phyloP scores from a whole-genome alignment of 176 grass and related monocot species.

The Oryza glaberrima region DNA sequence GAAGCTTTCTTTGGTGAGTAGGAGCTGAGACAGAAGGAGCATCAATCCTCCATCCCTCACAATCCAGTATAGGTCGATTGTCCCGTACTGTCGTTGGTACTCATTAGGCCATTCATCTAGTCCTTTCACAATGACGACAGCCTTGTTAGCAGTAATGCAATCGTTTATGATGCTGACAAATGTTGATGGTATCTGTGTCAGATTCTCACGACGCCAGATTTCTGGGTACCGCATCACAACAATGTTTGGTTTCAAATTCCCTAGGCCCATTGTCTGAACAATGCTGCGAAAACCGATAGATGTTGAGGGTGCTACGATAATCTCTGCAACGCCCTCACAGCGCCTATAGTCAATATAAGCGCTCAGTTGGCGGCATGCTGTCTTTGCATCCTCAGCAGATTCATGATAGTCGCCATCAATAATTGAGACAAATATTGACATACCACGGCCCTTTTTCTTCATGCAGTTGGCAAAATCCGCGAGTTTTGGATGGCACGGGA shows the following conservation, averaged over 20 bases:
- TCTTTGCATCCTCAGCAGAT: slow-evolving; percentile 73
- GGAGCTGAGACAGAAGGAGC: slow-evolving; percentile 88
- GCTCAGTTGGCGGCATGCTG: slow-evolving; percentile 53
- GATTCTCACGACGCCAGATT: slow-evolving; percentile 88
- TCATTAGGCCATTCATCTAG: slow-evolving; percentile 97
- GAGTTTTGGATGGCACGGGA: slow-evolving; percentile 94
- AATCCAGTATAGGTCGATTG: slow-evolving; percentile 95
- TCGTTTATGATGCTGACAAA: slow-evolving; percentile 95
- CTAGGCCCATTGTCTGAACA: slow-evolving; percentile 92
- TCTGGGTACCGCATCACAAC: slow-evolving; percentile 94
- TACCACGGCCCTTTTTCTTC: slow-evolving; percentile 88
- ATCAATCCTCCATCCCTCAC: slow-evolving; percentile 92
- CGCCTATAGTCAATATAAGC: slow-evolving; percentile 88
- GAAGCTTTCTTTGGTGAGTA: slow-evolving; percentile 86
- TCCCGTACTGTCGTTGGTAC: slow-evolving; percentile 81
- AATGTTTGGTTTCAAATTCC: slow-evolving; percentile 96
- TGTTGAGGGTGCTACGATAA: slow-evolving; percentile 78
- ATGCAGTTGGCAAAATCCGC: slow-evolving; percentile 94
- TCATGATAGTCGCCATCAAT: slow-evolving; percentile 78
- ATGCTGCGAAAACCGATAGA: slow-evolving; percentile 80
- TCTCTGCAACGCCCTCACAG: slow-evolving; percentile 91
- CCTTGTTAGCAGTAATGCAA: slow-evolving; percentile 94
- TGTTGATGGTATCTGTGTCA: slow-evolving; percentile 78
- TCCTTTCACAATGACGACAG: slow-evolving; percentile 89
- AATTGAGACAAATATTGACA: slow-evolving; percentile 86